phyloP scores from a whole-genome alignment of 441 rosid species.

The Arabidopsis hybrid region DNA sequence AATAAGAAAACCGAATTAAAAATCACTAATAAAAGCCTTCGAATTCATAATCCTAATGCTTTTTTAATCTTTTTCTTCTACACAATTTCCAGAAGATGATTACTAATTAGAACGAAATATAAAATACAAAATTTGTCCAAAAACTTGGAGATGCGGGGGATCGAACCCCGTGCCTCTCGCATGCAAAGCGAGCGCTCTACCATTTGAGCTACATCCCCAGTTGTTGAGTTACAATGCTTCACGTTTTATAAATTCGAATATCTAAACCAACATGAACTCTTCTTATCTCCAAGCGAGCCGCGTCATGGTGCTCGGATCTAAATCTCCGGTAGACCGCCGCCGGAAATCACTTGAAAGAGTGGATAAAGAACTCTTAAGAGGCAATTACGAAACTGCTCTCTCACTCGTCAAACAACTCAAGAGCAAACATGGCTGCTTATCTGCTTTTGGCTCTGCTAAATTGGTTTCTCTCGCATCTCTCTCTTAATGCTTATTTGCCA shows the following conservation, averaged over 20 bases:
- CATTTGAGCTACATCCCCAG: conserved; percentile 88
- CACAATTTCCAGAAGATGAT: too few relatives aligned
- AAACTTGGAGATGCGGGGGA: conserved; percentile 83
- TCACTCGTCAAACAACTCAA: conserved; percentile 57
- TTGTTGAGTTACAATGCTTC: too few relatives aligned
- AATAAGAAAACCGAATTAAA: too few relatives aligned
- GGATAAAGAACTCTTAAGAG: conserved; percentile 54
- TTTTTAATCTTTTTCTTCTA: too few relatives aligned
- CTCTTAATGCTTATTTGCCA: neutral
- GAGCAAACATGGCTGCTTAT: conserved; percentile 52
- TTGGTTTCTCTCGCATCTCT: conserved; percentile 42
- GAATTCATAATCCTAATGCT: too few relatives aligned
- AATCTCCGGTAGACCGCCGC: conserved; percentile 45
- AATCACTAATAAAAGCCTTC: too few relatives aligned
- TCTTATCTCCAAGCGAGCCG: conserved; percentile 26
- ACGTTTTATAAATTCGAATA: too few relatives aligned
- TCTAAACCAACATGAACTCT: neutral
- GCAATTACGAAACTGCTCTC: conserved; percentile 52
- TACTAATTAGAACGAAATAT: too few relatives aligned
- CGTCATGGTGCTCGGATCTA: conserved; percentile 11
- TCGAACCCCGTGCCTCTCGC: conserved; percentile 99
- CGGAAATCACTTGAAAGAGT: conserved; percentile 54
- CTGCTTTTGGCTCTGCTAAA: conserved; percentile 58
- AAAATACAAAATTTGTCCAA: too few relatives aligned
- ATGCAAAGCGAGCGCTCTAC: conserved; percentile 99